Evolutionary conservation across 805 yeast species (phyloP).

Genomic region (Jamesozyma spencerorum): DNA sequence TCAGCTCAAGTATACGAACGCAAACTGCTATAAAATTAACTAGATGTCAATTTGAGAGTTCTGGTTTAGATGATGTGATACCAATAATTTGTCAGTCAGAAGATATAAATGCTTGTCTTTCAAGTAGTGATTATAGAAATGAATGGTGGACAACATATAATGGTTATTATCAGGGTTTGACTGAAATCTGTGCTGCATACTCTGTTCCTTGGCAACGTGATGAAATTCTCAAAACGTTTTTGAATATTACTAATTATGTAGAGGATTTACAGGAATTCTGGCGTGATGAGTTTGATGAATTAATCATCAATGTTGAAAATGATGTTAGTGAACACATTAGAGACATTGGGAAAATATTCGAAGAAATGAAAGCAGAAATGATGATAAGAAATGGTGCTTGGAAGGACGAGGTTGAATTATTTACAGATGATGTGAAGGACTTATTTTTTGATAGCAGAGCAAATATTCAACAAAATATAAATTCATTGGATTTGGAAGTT

Average conservation of each 20-base stretch:
- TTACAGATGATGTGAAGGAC: background rate
- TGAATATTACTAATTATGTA: slow-evolving; percentile 37
- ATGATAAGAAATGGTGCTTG: background rate
- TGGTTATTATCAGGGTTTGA: slow-evolving; percentile 50
- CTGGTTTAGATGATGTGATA: slow-evolving; percentile 27
- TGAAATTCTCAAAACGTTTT: slow-evolving; percentile 37
- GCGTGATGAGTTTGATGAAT: slow-evolving; percentile 6
- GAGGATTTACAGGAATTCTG: slow-evolving; percentile 14
- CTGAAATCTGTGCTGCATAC: slow-evolving; percentile 45
- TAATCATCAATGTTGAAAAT: slow-evolving; percentile 4
- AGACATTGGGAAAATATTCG: background rate
- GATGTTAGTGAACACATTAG: background rate
- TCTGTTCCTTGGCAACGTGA: slow-evolving; percentile 45
- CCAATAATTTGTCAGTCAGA: slow-evolving; percentile 6
- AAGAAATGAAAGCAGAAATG: background rate
- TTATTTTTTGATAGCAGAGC: background rate
- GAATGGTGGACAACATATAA: slow-evolving; percentile 72
- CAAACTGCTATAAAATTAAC: slow-evolving; percentile 41
- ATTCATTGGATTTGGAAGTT: slow-evolving; percentile 8
- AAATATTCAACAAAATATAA: slow-evolving; percentile 8
- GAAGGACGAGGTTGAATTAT: background rate
- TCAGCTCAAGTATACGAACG: no score
- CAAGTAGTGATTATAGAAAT: slow-evolving; percentile 34
- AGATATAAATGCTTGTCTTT: slow-evolving; percentile 31
- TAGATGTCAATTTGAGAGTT: slow-evolving; percentile 45